Base-by-base conservation (phyloP, 169 alveolate genomes). In the Besnoitia besnoiti region DNA sequence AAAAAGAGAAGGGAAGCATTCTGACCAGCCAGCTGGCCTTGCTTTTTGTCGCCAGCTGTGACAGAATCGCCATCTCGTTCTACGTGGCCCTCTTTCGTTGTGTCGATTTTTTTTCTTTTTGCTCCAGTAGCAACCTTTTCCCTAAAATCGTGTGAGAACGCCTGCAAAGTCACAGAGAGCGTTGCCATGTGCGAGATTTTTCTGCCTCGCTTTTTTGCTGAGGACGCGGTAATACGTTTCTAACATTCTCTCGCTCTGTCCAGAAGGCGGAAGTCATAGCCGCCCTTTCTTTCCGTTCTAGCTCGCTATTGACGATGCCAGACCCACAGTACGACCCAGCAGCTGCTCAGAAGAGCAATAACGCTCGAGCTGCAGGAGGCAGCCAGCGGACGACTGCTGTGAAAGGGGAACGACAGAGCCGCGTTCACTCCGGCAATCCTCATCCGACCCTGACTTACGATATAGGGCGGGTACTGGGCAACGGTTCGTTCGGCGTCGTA, bases 401-500 rank as follows among this genome's bases (percentile, higher is more conserved):
- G 87, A 84, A 84, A 35, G 33, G 59, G 47, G 90, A 87, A 49
- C 84, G 79, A 33, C 85, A 87, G 47, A 59, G 61, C 35, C 84
- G 62, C 27, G 33, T 44, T 82, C 39, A 21, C 5, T 24, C 51
- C 19, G 76, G 89, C 89, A 75, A 51, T n/a, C 62, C 51, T 24
- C 91, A 85, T 19, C 91, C 91, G 30, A 55, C 42, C 35, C 67
- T 67, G 88, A 51, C 92, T 21, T 89, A 89, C 46, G 92, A 76
- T 30, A 50, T 97, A 35, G 99, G 98, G 40, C 96, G 97, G 85
- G 97, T 98, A 39, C 95, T 99, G 39, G 99, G 99, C 7, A 99
- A 98, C 84, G 99, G 99, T 21, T 98, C 99, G 14, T 99, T 99
- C 94, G 99, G 99, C 37, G 99, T 98, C 0, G 99, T 99, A 0